These are phyloP conservation scores for Leishmania major DNA, from an alignment of 208 protist genomes.

Conservation along the genomic window DNA sequence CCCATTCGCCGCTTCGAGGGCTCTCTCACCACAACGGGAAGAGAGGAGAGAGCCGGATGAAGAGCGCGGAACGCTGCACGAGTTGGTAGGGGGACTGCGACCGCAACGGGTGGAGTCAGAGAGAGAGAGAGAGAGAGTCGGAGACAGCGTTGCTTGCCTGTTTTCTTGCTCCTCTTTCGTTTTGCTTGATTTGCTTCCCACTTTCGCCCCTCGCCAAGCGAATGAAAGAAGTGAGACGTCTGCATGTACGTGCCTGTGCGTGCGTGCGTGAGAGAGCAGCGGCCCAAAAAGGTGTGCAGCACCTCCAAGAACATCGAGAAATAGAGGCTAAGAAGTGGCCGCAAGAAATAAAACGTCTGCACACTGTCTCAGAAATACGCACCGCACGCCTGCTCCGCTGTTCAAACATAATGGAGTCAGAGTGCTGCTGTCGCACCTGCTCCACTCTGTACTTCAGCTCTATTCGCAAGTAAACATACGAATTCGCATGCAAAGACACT, in stretches of 20 bases:
- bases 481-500: background rate
- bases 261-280: background rate
- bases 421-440: background rate
- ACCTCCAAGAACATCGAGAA: background rate
- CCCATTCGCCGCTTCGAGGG: background rate
- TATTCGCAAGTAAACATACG: background rate
- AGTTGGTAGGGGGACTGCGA: background rate
- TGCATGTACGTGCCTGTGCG: background rate
- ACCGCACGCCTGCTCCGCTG: background rate
- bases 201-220: background rate
- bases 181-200: no score
- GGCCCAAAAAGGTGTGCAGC: background rate
- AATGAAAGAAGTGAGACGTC: background rate
- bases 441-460: background rate
- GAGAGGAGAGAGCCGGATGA: background rate
- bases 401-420: background rate
- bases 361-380: background rate
- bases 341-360: background rate
- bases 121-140: no score
- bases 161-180: background rate
- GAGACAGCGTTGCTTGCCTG: background rate
- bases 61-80: background rate
- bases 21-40: background rate
- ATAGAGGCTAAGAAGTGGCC: background rate
- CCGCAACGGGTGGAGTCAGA: background rate